Conservation (phyloP, 2,329 filamentous ascomycete species). For the Lasiodiplodia sp. region DNA sequence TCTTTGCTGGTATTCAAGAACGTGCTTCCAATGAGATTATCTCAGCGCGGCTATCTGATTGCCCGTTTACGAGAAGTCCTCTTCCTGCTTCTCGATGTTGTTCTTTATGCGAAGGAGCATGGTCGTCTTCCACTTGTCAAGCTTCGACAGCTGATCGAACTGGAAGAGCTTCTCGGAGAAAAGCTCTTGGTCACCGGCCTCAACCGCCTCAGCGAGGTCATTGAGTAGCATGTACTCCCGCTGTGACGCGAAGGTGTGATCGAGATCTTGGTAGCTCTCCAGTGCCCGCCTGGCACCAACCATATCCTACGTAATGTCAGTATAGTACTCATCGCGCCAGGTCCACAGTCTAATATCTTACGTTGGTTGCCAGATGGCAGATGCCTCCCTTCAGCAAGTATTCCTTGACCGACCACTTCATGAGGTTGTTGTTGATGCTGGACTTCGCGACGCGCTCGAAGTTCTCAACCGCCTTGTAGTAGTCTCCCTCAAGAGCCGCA, state of each 20-base stretch:
- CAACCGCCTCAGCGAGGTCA: slow-evolving; percentile 78
- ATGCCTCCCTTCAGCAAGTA: slow-evolving; percentile 95
- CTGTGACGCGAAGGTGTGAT: slow-evolving; percentile 70
- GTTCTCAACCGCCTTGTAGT: slow-evolving; percentile 69
- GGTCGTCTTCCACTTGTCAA: slow-evolving; percentile 97
- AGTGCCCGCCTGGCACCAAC: slow-evolving; percentile 82
- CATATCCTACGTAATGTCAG: slow-evolving; percentile 62
- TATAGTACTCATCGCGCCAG: background rate
- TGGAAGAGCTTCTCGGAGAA: slow-evolving; percentile 86
- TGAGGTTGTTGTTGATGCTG: slow-evolving; percentile 86
- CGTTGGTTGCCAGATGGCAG: slow-evolving; percentile 77
- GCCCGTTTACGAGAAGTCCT: slow-evolving; percentile 68
- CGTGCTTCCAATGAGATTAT: background rate
- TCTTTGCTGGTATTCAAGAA: slow-evolving; percentile 23
- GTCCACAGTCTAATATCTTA: slow-evolving; percentile 34
- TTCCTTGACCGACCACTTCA: slow-evolving; percentile 94
- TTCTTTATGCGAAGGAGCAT: slow-evolving; percentile 84
- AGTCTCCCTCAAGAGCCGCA: slow-evolving; percentile 80
- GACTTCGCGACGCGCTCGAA: slow-evolving; percentile 84
- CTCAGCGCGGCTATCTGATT: background rate
- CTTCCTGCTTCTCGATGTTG: slow-evolving; percentile 74
- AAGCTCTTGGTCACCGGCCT: slow-evolving; percentile 78
- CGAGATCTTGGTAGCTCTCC: slow-evolving; percentile 76
- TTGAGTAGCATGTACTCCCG: slow-evolving; percentile 82
- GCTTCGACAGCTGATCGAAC: slow-evolving; percentile 89